Percentiles rank a stretch among this genome's conserved stretches.
These are phyloP conservation scores for Cladophialophora immunda DNA, from an alignment of 2,329 filamentous ascomycete species.

Conservation along the genomic window DNA sequence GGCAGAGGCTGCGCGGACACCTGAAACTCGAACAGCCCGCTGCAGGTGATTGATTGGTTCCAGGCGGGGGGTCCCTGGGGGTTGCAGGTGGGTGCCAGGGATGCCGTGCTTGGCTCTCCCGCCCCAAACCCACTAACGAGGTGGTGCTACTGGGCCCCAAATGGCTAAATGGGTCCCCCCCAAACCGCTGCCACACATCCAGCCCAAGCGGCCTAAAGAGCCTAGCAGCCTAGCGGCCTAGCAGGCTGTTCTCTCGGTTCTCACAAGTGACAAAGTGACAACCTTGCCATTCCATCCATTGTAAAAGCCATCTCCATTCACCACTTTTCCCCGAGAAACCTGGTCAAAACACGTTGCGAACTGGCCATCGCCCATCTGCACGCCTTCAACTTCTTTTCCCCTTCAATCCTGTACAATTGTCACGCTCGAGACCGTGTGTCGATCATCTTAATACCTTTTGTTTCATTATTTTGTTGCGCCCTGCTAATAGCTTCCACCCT, in stretches of 20 bases:
- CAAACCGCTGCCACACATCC: slow-evolving; percentile 1
- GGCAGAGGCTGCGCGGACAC: not conserved
- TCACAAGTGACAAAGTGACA: slow-evolving; percentile 7
- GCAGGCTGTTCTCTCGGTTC: slow-evolving; percentile 1
- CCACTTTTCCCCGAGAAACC: not conserved
- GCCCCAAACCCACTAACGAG: slow-evolving; percentile 7
- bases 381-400: not conserved
- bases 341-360: not conserved
- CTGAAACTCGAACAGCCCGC: not conserved
- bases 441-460: not conserved
- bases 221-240: not conserved
- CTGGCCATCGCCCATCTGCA: not conserved
- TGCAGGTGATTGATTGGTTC: slow-evolving; percentile 6
- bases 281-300: slow-evolving; percentile 6
- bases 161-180: not conserved
- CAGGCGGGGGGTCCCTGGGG: not conserved
- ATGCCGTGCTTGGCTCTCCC: slow-evolving; percentile 4
- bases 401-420: slow-evolving; percentile 8
- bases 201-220: not conserved
- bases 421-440: not conserved
- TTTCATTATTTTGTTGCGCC: not conserved
- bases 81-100: slow-evolving; percentile 3
- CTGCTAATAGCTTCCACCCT: not conserved
- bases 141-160: not conserved
- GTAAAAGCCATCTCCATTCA: not conserved